Percentiles rank a stretch among this genome's conserved stretches.
Evolutionary conservation across 768 basidiomycete genomes (phyloP).

Genomic region (Suillus weaverae): DNA sequence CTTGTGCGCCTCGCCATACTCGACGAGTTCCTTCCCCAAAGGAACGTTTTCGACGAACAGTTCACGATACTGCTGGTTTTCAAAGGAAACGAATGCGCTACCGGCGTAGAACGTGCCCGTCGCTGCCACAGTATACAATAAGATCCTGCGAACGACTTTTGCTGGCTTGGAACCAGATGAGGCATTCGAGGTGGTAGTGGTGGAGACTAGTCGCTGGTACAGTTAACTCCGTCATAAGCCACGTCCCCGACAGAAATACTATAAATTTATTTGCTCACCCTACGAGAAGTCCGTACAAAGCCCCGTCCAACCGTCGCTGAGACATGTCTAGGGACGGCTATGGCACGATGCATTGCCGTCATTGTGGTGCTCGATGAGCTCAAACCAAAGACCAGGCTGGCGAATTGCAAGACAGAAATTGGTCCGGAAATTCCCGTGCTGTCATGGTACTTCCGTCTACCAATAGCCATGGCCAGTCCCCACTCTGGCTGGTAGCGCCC

Average conservation of each 20-base stretch:
- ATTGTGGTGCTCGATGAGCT: constrained; percentile 10
- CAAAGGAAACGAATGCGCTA: constrained; percentile 77
- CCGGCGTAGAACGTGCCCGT: constrained; percentile 80
- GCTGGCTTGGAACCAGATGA: constrained; percentile 47
- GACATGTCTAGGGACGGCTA: constrained; percentile 55
- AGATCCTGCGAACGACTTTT: constrained; percentile 55
- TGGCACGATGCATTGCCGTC: constrained; percentile 50
- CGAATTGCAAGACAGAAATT: constrained; percentile 3
- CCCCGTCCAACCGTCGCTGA: constrained; percentile 46
- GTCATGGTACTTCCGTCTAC: not conserved
- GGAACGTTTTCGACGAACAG: constrained; percentile 84
- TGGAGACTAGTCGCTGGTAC: constrained; percentile 63
- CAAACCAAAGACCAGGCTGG: not conserved
- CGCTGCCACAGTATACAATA: constrained; percentile 67
- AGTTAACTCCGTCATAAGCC: constrained; percentile 11
- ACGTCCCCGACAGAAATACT: not conserved
- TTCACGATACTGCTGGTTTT: constrained; percentile 78
- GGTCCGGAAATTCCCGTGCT: constrained; percentile 9
- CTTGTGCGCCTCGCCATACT: constrained; percentile 74
- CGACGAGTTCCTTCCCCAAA: constrained; percentile 71
- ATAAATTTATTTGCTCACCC: constrained; percentile 45
- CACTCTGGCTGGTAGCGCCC: not conserved
- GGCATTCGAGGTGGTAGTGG: constrained; percentile 32
- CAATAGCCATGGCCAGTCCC: not conserved
- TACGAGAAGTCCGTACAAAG: constrained; percentile 52